Evolutionary conservation across 345 rosid genomes (phyloP).

Genomic region (Odontarrhena argentea): DNA sequence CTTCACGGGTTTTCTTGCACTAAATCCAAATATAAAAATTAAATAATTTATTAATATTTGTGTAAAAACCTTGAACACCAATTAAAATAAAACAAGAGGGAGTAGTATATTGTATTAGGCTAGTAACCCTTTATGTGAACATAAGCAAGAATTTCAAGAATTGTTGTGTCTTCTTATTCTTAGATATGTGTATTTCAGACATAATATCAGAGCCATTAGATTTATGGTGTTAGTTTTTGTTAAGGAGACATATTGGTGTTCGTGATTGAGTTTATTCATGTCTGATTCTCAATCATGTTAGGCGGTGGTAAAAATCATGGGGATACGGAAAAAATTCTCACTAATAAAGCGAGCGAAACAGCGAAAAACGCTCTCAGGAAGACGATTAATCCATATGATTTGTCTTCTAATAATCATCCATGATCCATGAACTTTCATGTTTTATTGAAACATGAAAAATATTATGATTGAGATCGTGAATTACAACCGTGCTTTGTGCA

Average conservation of each 20-base stretch:
- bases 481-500: not conserved
- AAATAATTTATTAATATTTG: too few relatives aligned
- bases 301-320: not conserved
- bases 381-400: not conserved
- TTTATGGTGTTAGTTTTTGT: not conserved
- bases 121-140: not conserved
- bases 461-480: not conserved
- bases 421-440: not conserved
- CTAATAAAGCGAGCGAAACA: not conserved
- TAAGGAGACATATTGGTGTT: not conserved
- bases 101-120: too few relatives aligned
- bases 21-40: too few relatives aligned
- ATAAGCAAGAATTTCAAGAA: not conserved
- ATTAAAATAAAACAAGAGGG: too few relatives aligned
- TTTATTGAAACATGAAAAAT: not conserved
- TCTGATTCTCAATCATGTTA: not conserved
- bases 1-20: too few relatives aligned
- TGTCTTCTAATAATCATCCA: not conserved
- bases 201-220: not conserved
- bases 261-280: not conserved
- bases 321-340: not conserved
- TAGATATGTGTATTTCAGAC: not conserved
- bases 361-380: not conserved
- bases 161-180: not conserved
- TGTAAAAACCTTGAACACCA: too few relatives aligned